Evolutionary conservation across 345 rosid genomes (phyloP).

Genomic region (Acer saccharum): DNA sequence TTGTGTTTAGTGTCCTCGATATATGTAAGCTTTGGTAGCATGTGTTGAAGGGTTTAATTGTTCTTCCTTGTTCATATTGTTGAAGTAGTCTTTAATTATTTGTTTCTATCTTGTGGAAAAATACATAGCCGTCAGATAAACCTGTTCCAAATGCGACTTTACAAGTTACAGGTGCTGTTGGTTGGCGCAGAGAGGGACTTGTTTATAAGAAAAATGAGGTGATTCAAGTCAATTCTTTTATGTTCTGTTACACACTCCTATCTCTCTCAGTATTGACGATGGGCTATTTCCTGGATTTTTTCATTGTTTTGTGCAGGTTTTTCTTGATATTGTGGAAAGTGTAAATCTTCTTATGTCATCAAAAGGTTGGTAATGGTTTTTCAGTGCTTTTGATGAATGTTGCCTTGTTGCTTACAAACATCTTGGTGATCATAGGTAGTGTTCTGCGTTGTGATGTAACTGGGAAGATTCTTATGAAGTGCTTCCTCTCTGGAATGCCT

Average conservation of each 20-base stretch:
- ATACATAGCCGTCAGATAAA: conserved; percentile 71
- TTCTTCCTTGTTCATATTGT: conserved; percentile 9
- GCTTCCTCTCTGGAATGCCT: conserved; percentile 99
- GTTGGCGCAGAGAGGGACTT: conserved; percentile 99
- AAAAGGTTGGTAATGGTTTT: conserved; percentile 57
- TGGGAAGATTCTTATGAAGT: conserved; percentile 97
- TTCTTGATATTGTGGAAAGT: conserved; percentile 98
- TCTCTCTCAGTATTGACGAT: conserved; percentile 8
- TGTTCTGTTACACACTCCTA: conserved; percentile 1
- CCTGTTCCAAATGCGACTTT: conserved; percentile 98
- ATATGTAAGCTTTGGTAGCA: not conserved
- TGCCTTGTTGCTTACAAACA: conserved; percentile 19
- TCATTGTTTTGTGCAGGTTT: conserved; percentile 59
- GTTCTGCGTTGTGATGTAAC: conserved; percentile 98
- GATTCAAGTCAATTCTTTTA: conserved; percentile 16
- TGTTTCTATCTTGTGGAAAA: conserved; percentile 11
- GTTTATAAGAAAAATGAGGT: conserved; percentile 97
- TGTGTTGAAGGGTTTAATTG: not conserved
- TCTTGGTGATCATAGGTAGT: conserved; percentile 57
- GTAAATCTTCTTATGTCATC: conserved; percentile 99
- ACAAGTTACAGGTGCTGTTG: conserved; percentile 99
- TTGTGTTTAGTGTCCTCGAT: not conserved
- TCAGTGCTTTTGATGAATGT: not conserved
- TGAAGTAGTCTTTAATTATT: conserved; percentile 7
- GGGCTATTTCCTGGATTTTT: conserved; percentile 19